Evolutionary conservation across 306 rosid species (phyloP), one percentile per base, ranked within the genome.

Genomic region (Parietaria judaica): DNA sequence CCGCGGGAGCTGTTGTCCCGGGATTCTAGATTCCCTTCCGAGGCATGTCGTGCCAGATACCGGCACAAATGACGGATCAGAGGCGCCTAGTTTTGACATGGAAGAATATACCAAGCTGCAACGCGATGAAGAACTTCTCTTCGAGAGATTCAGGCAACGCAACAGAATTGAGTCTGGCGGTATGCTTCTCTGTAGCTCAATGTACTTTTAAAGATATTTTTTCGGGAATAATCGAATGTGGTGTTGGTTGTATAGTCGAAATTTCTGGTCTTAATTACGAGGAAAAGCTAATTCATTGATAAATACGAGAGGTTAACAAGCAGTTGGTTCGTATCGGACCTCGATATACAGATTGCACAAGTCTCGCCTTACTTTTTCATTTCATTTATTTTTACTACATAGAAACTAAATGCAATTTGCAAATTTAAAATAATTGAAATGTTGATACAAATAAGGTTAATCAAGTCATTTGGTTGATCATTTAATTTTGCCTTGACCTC

Each of bases 1-100:
- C 67, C 83, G 68, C 3, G 99, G 99, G 65, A 94, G 99, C 74
- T 94, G 95, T 90, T 86, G 94, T 78, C 94, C 90, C 2, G 78
- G 78, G 58, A 67, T 65, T 47, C 14, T 68, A 3, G 74, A 74
- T 55, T 65, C 64, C 34, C 69, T 82, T 76, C 64, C 79, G 23
- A 76, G 64, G 66, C 84, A 77, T 43, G 46, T 78, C 14, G 68
- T 76, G 67, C 86, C 82, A 70, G 78, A 77, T 65, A 15, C 67
- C 37, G 74, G 65, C 50, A 73, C 63, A 36, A 77, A 75, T 56
- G 55, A 66, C 66, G 80, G 69, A 63, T 76, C 84, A 8, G 82
- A 77, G 39, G 78, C 75, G 58, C 58, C 74, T 6, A 64, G 55
- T 60, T 78, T 72, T 64, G 90, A 88, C 39, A 76, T 86, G 45